Evolutionary conservation across 257 asterid species (phyloP), one percentile per base, ranked within the genome.

Genomic region (Pogostemon cablin): DNA sequence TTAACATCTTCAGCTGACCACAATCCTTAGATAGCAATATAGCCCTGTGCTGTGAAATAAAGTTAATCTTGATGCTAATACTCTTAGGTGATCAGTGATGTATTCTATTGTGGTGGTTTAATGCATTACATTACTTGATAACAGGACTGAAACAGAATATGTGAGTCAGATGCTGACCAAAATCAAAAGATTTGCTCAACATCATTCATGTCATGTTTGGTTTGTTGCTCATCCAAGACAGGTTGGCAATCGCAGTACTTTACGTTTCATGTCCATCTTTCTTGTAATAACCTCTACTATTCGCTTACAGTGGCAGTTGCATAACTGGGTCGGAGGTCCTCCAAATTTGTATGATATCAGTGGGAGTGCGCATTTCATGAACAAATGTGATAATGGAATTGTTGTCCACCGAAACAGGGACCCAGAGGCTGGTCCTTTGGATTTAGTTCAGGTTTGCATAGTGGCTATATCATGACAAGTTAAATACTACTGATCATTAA

Each of bases 211-310:
- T 56, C 99, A 91, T 80, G 99, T 95, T 72, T 95, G 98, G 99
- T 95, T 95, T 78, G 98, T 95, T 44, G 99, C 98, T 77, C 99
- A 95, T 83, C 98, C 99, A 35, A 86, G 95, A 84, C 99, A 95
- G 96, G 98, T 93, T 66, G 44, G 79, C 48, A 65, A 50, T 62
- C 60, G 20, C 40, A 39, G 9, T 17, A 12, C 67, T 60, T 41
- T 38, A 9, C 39, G 7, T 59, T 72, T 42, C 38, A 7, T 7
- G 48, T 25, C 38, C 6, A 9, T 34, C 15, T 62, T 66, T 20
- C 34, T 46, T 55, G 17, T 49, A 49, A 52, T 79, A 66, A 84
- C 75, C 65, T 68, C 53, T 4, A 47, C 12, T 39, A 5, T 12
- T 7, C 54, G 15, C 54, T 63, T 61, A 17, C 80, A 48, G 67